phyloP scores from a whole-genome alignment of 345 rosid species.

The Excoecaria agallocha region DNA sequence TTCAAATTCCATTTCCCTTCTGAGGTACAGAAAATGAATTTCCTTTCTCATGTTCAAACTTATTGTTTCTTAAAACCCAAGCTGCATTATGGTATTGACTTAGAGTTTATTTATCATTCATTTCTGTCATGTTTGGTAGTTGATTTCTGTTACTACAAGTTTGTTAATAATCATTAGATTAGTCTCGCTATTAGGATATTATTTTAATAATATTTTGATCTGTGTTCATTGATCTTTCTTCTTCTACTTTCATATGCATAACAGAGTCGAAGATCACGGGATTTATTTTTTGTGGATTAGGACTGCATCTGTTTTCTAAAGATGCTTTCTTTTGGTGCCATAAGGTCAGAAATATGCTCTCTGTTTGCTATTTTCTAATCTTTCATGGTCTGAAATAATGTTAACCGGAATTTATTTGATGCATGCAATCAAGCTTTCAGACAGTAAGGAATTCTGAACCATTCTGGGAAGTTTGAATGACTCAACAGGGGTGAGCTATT shows the following conservation, averaged over 20 bases:
- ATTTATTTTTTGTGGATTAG: slow-evolving; percentile 18
- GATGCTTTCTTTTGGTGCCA: background rate
- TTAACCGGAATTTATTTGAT: background rate
- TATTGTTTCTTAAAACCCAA: background rate
- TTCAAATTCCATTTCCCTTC: no score
- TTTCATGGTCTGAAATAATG: background rate
- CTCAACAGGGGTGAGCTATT: background rate
- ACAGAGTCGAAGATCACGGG: slow-evolving; percentile 30
- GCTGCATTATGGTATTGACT: background rate
- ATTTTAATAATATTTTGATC: background rate
- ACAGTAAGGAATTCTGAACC: background rate
- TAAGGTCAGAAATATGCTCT: slow-evolving; percentile 8
- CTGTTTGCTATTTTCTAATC: background rate
- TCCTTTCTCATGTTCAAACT: no score
- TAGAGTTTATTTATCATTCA: background rate
- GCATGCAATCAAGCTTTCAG: background rate
- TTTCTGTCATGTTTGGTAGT: background rate
- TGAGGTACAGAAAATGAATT: no score
- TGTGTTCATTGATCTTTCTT: background rate
- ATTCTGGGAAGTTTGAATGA: background rate
- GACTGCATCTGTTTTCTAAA: slow-evolving; percentile 11
- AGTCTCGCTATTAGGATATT: background rate
- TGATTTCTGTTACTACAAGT: background rate
- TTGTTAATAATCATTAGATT: background rate
- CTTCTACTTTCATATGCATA: background rate